Conservation (phyloP, 2,329 filamentous ascomycete species). For the Talaromyces islandicus region DNA sequence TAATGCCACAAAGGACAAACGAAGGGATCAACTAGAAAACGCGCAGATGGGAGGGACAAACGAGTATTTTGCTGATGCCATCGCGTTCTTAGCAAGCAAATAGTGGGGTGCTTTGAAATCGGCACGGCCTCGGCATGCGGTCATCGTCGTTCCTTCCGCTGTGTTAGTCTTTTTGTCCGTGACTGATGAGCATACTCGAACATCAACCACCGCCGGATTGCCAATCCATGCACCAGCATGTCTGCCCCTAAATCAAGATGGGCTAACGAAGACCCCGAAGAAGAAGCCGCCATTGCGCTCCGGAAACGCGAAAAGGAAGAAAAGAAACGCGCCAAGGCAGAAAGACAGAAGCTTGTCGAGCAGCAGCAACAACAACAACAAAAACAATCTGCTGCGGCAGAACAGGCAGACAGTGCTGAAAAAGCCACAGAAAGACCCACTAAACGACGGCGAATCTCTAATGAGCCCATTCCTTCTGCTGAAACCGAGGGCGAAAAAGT, state of each 20-base stretch:
- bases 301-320: constrained; percentile 80
- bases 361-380: constrained; percentile 26
- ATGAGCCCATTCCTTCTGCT: constrained; percentile 30
- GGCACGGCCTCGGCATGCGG: constrained; percentile 11
- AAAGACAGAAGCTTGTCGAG: constrained; percentile 68
- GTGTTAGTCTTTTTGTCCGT: not conserved
- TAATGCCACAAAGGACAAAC: not conserved
- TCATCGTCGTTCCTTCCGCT: not conserved
- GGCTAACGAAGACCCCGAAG: constrained; percentile 79
- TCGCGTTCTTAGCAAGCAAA: constrained; percentile 16
- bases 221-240: constrained; percentile 39
- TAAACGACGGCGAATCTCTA: constrained; percentile 57
- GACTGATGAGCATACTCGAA: not conserved
- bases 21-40: not conserved
- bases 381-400: constrained; percentile 6
- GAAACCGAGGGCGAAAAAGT: constrained; percentile 18
- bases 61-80: not conserved
- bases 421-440: constrained; percentile 44
- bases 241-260: constrained; percentile 70
- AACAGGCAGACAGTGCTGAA: constrained; percentile 1
- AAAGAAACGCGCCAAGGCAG: constrained; percentile 76
- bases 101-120: constrained; percentile 12
- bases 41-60: not conserved
- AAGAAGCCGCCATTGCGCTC: constrained; percentile 60
- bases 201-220: not conserved